Base-by-base conservation (phyloP, 306 rosid species). In the Vigna angularis region DNA sequence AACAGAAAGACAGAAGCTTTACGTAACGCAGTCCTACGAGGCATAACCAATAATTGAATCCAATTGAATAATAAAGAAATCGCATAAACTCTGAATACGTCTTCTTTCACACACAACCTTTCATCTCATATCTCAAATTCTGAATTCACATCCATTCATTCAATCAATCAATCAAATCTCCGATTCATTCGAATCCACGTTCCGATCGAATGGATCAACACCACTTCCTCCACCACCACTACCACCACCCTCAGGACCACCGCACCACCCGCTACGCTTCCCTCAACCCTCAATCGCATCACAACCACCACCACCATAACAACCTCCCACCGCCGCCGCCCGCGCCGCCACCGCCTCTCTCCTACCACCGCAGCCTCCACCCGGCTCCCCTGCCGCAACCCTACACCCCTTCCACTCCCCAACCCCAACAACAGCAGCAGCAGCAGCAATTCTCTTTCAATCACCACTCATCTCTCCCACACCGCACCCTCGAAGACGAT, bases 191-290 rank as follows among this genome's bases (percentile, higher is more conserved):
- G 1, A 64, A 15, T 30, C 24, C 18, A 30, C 20, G 15, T 4
- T 45, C 15, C 11, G 16, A 45, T 45, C 50, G 53, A n/a, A 82
- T 82, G 85, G 85, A 82, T 48, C 75, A 63, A 49, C 77, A 42
- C 67, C 81, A 77, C 74, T 72, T 53, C 58, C 57, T 48, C n/a
- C 85, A 75, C 56, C 57, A 44, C 73, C 58, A 69, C 64, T 14
- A 51, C 30, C 50, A 68, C 47, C 69, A 38, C 5, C 55, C 44
- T 1, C 66, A 75, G 26, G 66, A 58, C 14, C 66, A 81, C 38
- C 82, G 82, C 12, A 52, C 58, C 6, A 14, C 85, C 5, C 61
- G 85, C 14, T 82, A 71, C 71, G 24, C 79, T 38, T 40, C 85
- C 59, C 66, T 42, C 4, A 6, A n/a, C n/a, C 24, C 82, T 38